Base-by-base conservation (phyloP, 225 moss, liverwort and hornwort species). In the Anthoceros angustus region DNA sequence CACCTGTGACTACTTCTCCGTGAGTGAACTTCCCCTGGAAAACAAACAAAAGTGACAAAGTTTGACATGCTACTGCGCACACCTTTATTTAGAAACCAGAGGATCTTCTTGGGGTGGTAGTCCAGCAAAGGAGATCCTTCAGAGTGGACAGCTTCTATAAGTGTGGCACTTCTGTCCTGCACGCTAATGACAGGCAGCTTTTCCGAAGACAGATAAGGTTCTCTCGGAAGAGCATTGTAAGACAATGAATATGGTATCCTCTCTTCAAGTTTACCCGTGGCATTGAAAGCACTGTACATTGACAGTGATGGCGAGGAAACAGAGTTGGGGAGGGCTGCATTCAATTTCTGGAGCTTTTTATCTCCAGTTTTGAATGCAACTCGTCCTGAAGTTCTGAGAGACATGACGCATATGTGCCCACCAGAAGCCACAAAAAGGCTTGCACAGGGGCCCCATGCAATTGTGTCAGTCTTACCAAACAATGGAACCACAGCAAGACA, bases 31-130 rank as follows among this genome's bases (percentile, higher is more conserved):
- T 32, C 1, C 32, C 32, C 32, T 32, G 32, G 32, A 32, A 32
- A 32, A 32, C 32, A 32, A 32, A 32, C 32, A 32, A 32, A 32
- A 32, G 32, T 1, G 32, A 32, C 32, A 4, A 32, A 32, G 32
- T 32, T 32, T 32, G 4, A 32, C 32, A 32, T 32, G 32, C 32
- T 4, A 32, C 46, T 12, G 46, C 12, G 46, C 12, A 48, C 5
- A 98, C 95, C 95, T 87, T 76, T 85, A 69, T 74, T 88, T 68
- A 92, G 77, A 74, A 87, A 86, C 77, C 80, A 83, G 26, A 89
- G 64, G 45, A 92, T 74, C 40, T 88, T 78, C 65, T 67, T 78
- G 12, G 95, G 95, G 69, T 98, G 85, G 74, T 87, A 98, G 71
- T 92, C 95, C 68, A 80, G 77, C 62, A 92, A 72, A 61, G 89